Conservation (phyloP, 129 eudicot genomes). For the Ambrosia artemisiifolia region DNA sequence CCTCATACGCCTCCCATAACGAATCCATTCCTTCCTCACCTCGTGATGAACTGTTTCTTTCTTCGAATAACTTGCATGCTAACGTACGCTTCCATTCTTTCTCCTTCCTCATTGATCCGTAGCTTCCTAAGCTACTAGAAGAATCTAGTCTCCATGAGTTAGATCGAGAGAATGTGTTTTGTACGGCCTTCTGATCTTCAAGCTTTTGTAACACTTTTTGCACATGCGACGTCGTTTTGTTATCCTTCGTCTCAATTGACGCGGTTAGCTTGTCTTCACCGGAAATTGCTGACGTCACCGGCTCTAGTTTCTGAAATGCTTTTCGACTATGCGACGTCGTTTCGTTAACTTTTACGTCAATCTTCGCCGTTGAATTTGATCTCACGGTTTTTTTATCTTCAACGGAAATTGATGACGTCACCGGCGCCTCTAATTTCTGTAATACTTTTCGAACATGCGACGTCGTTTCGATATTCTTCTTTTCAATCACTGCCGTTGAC, state of each 20-base stretch:
- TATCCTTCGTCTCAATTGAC: no score
- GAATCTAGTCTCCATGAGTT: constrained; percentile 20
- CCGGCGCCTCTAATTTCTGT: constrained; percentile 14
- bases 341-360: neutral
- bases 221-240: neutral
- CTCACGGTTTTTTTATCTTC: constrained; percentile 13
- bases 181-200: neutral
- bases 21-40: constrained; percentile 89
- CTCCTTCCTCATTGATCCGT: constrained; percentile 91
- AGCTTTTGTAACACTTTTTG: neutral
- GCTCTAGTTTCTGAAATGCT: neutral
- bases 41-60: constrained; percentile 48
- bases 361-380: neutral
- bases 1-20: constrained; percentile 79
- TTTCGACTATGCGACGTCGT: neutral
- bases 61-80: constrained; percentile 80
- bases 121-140: constrained; percentile 39
- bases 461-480: no score
- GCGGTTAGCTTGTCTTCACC: neutral
- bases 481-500: no score
- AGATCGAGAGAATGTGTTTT: neutral
- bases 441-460: constrained; percentile 1
- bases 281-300: neutral
- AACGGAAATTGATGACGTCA: neutral
- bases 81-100: constrained; percentile 90